phyloP scores from a whole-genome alignment of 2,329 filamentous ascomycete genomes.

The Eutypella sp. region DNA sequence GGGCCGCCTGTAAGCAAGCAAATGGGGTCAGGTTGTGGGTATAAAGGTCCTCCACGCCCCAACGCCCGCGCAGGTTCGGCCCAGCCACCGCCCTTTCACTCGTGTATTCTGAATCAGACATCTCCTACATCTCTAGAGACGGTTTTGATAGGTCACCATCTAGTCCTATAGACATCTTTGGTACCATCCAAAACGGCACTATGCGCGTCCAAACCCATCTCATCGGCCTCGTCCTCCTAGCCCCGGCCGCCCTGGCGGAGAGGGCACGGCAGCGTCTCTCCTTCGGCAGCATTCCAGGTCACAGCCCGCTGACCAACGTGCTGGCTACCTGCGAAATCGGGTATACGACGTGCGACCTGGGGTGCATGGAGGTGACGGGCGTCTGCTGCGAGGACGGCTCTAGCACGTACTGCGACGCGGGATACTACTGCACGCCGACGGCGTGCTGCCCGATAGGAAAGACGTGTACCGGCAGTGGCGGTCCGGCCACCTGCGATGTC shows the following conservation, averaged over 20 bases:
- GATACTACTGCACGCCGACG: conserved; percentile 16
- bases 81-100: too few relatives aligned
- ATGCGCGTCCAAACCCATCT: conserved; percentile 14
- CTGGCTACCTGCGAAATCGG: conserved; percentile 13
- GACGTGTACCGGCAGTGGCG: conserved; percentile 8
- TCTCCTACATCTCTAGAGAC: neutral
- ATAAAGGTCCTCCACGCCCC: too few relatives aligned
- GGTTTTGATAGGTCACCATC: neutral
- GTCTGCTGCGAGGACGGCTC: conserved; percentile 20
- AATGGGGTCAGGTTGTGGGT: too few relatives aligned
- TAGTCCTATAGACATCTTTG: neutral
- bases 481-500: conserved; percentile 8
- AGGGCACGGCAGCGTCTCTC: conserved; percentile 8
- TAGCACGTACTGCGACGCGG: conserved; percentile 15
- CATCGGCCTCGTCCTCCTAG: conserved; percentile 12
- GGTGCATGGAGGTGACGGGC: conserved; percentile 13
- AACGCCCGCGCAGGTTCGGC: too few relatives aligned
- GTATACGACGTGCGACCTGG: conserved; percentile 13
- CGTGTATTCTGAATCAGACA: too few relatives aligned
- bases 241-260: conserved; percentile 9
- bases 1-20: too few relatives aligned
- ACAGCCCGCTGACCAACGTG: conserved; percentile 11
- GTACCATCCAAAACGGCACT: conserved; percentile 1
- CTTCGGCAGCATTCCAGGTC: conserved; percentile 6
- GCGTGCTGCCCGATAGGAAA: conserved; percentile 20